Conservation (phyloP, 2,329 filamentous ascomycete genomes). For the Colletotrichum lupini region DNA sequence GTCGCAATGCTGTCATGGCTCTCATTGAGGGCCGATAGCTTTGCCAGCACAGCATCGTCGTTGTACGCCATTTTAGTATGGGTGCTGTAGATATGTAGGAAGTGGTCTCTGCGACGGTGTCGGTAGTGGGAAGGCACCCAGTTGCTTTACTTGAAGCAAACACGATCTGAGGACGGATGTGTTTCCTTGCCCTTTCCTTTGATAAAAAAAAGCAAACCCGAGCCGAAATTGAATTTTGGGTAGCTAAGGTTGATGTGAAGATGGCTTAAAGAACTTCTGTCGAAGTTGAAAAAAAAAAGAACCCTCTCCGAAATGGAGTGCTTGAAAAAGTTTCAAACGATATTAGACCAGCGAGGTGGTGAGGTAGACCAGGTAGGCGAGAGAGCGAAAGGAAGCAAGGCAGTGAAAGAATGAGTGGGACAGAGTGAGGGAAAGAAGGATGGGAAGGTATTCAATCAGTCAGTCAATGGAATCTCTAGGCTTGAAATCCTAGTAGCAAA, state of each 20-base stretch:
- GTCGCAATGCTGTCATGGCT: slow-evolving; percentile 97
- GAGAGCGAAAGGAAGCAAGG: neutral
- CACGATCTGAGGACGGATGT: neutral
- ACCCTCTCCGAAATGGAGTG: neutral
- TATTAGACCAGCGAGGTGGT: neutral
- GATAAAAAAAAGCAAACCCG: neutral
- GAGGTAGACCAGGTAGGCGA: neutral
- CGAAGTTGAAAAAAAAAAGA: neutral
- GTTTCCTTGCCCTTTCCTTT: neutral
- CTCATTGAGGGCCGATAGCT: slow-evolving; percentile 95
- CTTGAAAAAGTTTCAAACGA: neutral
- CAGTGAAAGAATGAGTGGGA: neutral
- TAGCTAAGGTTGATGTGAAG: neutral
- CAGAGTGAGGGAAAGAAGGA: neutral
- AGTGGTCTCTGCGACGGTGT: neutral
- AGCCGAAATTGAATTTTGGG: neutral
- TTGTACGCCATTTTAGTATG: slow-evolving; percentile 82
- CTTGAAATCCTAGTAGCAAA: slow-evolving; percentile 26
- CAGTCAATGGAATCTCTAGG: slow-evolving; percentile 17
- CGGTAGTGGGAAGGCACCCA: neutral
- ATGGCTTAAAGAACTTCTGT: slow-evolving; percentile 19
- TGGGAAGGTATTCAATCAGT: slow-evolving; percentile 27
- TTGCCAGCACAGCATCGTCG: slow-evolving; percentile 93
- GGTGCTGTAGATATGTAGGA: neutral
- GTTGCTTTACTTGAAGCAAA: neutral